Evolutionary conservation across 2,329 filamentous ascomycete species (phyloP), one percentile per base, ranked within the genome.

Genomic region (Trichoderma semiorbis): DNA sequence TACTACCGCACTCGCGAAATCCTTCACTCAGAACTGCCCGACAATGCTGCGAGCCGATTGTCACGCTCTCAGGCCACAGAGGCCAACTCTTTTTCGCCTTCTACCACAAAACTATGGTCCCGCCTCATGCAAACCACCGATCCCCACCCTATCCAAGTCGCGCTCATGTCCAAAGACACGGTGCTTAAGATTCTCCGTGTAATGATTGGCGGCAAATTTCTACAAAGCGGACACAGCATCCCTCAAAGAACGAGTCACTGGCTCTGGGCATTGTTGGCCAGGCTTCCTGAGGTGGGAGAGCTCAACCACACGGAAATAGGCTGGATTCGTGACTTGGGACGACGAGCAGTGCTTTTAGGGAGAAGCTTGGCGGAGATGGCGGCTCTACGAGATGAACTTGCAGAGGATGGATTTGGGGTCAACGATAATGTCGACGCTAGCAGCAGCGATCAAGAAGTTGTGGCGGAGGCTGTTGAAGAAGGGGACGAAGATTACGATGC

Each of bases 201-300:
- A 67, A 82, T 93, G n/a, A 83, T 92, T 32, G 85, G 86, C 21
- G 89, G 89, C 67, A 89, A 89, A 73, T 89, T 92, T 66, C 86
- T 92, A 68, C 87, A 86, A 60, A 87, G 86, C 64, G 88, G 87
- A n/a, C 81, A 84, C 26, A 85, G 86, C 34, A 83, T 94, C 34
- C 85, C 89, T 30, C 87, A 88, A 76, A 87, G 90, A 62, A 90
- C 93, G 5, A 94, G 93, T 72, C 87, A 90, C 18, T 98, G 95
- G 95, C 84, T 93, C 5, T 98, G 94, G 95, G 90, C 92, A 0
- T 81, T 97, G 71, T 84, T 98, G 58, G 93, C 92, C 3, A 88
- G 90, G 71, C 86, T 95, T 72, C 91, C 92, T 0, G 92, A 93
- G 43, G 83, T 89, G 11, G 94, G 94, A 1, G 90, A 93, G 79